These are phyloP conservation scores for Fusarium sp. DNA, from an alignment of 2,329 filamentous ascomycete genomes.

Conservation along the genomic window DNA sequence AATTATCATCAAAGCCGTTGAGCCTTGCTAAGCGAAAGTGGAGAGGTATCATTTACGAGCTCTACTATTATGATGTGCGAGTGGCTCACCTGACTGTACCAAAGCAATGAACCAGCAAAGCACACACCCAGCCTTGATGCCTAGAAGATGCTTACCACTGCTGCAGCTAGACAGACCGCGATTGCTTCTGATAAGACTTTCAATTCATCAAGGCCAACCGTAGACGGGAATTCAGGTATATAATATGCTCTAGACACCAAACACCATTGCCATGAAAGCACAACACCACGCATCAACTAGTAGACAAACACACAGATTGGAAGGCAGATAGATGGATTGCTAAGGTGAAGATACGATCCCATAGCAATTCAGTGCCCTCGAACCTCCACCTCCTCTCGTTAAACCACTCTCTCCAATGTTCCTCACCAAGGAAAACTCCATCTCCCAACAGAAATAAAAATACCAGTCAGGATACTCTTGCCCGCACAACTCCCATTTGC, in stretches of 20 bases:
- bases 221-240: constrained; percentile 45
- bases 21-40: constrained; percentile 10
- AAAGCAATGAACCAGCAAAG: not conserved
- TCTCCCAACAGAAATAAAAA: constrained; percentile 32
- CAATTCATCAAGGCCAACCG: constrained; percentile 31
- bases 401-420: constrained; percentile 11
- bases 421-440: constrained; percentile 25
- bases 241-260: constrained; percentile 46
- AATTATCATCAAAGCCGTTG: not conserved
- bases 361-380: constrained; percentile 30
- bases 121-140: too few species aligned
- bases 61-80: constrained; percentile 4
- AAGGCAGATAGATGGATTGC: constrained; percentile 39
- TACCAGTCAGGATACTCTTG: constrained; percentile 32
- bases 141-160: not conserved
- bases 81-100: not conserved
- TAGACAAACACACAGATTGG: constrained; percentile 24
- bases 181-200: not conserved
- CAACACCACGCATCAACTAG: constrained; percentile 35
- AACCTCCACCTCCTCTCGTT: constrained; percentile 17
- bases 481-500: constrained; percentile 30
- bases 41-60: constrained; percentile 6
- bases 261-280: constrained; percentile 50
- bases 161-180: not conserved
- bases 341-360: constrained; percentile 32